Evolutionary conservation across 192 early-diverging fungal genomes (phyloP).

Genomic region (Dissophora globulifera): DNA sequence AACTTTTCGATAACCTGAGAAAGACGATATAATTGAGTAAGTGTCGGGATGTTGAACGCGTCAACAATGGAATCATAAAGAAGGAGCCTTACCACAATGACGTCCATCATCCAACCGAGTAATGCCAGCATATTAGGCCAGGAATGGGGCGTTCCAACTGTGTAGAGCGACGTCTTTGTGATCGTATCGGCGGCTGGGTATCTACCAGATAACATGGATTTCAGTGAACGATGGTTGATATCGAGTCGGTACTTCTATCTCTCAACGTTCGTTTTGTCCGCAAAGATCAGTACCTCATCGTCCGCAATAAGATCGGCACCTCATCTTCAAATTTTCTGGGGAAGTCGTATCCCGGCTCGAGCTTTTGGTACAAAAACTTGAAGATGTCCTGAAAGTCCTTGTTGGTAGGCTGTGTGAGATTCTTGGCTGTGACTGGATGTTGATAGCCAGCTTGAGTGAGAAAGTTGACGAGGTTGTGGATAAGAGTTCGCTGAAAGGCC

Average conservation of each 20-base stretch:
- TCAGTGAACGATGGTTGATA: too few species aligned
- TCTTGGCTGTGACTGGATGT: conserved; percentile 50
- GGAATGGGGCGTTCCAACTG: conserved; percentile 72
- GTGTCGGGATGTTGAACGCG: not conserved
- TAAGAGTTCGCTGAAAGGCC: conserved; percentile 59
- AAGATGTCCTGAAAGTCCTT: conserved; percentile 82
- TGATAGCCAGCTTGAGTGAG: conserved; percentile 67
- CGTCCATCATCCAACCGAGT: conserved; percentile 78
- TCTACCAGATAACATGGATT: conserved; percentile 26
- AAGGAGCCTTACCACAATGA: conserved; percentile 59
- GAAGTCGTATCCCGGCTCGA: conserved; percentile 69
- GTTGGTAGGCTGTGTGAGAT: conserved; percentile 58
- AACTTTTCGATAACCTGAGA: conserved; percentile 29
- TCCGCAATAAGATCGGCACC: conserved; percentile 66
- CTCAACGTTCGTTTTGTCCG: too few species aligned
- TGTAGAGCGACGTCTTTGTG: conserved; percentile 65
- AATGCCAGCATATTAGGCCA: conserved; percentile 75
- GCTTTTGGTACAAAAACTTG: conserved; percentile 70
- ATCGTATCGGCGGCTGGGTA: conserved; percentile 64
- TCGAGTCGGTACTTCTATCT: too few species aligned
- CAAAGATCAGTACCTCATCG: conserved; percentile 64
- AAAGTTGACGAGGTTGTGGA: conserved; percentile 64
- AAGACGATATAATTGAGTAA: not conserved
- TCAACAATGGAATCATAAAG: too few species aligned
- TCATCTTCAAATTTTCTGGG: conserved; percentile 79